Evolutionary conservation across 1,284 basidiomycete species (phyloP).

Genomic region (Mycosarcoma maydis): DNA sequence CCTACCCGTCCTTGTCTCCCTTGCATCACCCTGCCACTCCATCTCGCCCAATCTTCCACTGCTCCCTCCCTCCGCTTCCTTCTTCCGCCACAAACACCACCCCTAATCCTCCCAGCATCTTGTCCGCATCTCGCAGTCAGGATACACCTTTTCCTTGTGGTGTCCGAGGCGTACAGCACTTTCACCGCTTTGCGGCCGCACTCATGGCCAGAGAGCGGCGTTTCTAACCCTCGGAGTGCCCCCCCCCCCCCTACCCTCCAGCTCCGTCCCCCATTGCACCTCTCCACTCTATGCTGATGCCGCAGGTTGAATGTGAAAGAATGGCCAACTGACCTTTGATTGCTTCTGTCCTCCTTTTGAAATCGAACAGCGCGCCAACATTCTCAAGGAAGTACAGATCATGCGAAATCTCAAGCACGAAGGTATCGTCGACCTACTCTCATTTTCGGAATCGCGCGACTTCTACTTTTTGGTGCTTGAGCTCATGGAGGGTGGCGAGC

Average conservation of each 20-base stretch:
- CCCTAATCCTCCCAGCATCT: no score
- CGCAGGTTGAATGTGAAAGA: no score
- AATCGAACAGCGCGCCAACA: conserved; percentile 84
- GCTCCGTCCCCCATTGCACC: neutral
- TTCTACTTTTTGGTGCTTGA: conserved; percentile 96
- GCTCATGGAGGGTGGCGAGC: conserved; percentile 82
- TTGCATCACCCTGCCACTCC: no score
- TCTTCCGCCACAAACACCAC: no score
- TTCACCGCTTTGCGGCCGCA: conserved; percentile 41
- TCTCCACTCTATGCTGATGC: no score
- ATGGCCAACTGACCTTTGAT: conserved; percentile 26
- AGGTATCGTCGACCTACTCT: conserved; percentile 76
- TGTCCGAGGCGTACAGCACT: conserved; percentile 19
- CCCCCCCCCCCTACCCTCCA: conserved; percentile 7
- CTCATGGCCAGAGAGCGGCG: conserved; percentile 47
- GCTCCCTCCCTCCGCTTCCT: neutral
- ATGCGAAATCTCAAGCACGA: conserved; percentile 95
- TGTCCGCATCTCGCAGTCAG: neutral
- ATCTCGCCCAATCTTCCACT: no score
- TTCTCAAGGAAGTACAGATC: conserved; percentile 99
- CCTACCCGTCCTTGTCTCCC: neutral
- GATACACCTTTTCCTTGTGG: neutral
- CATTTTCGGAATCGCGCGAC: conserved; percentile 80
- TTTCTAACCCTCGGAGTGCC: conserved; percentile 4
- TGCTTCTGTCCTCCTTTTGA: conserved; percentile 30